These are phyloP conservation scores for Eucalyptus erythrocorys DNA, from an alignment of 345 rosid genomes.

Conservation along the genomic window DNA sequence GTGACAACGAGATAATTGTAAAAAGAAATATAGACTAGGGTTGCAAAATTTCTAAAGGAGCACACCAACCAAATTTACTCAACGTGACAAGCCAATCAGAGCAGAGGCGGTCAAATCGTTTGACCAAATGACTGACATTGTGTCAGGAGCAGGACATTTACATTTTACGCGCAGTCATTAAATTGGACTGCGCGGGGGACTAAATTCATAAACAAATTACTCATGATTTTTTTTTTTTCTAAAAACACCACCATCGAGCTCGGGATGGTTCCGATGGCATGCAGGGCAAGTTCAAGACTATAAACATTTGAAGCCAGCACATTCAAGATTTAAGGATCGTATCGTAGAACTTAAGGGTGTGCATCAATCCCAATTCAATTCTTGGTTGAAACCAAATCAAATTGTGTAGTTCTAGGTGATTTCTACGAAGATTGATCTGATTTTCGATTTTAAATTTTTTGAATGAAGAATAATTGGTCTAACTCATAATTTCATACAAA, in stretches of 20 bases:
- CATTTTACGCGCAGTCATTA: neutral
- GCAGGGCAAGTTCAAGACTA: neutral
- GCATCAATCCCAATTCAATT: accelerated
- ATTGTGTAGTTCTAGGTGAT: accelerated
- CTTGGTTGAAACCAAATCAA: neutral
- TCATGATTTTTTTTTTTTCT: no score
- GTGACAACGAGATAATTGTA: neutral
- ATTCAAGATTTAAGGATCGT: accelerated
- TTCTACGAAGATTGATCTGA: accelerated
- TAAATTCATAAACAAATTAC: neutral
- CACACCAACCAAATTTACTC: neutral
- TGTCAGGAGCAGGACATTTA: neutral
- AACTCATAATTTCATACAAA: accelerated
- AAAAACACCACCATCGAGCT: neutral
- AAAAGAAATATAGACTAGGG: neutral
- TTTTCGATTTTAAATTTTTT: accelerated
- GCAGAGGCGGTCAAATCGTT: neutral
- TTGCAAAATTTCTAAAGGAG: neutral
- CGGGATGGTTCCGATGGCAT: neutral
- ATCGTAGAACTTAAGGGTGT: neutral
- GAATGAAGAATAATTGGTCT: accelerated
- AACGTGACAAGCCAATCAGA: neutral
- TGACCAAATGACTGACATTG: neutral
- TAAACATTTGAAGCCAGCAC: neutral
- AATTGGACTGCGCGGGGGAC: neutral